Percentiles rank a stretch among this genome's conserved stretches.
Conservation (phyloP, 2,329 filamentous ascomycete species). For the Neurospora sp. region DNA sequence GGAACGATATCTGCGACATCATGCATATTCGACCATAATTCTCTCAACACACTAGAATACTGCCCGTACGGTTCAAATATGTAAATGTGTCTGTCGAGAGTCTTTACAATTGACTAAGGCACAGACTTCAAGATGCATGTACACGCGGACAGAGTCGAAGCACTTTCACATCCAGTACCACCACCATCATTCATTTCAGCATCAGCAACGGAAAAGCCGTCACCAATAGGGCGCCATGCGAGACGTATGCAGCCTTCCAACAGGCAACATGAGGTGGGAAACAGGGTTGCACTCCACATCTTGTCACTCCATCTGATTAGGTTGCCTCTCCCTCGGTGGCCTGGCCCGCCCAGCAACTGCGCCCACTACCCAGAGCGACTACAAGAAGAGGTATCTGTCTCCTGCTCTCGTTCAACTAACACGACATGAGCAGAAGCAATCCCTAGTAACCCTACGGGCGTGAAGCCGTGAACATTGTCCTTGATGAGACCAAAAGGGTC, state of each 20-base stretch:
- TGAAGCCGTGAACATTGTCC: neutral
- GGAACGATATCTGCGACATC: neutral
- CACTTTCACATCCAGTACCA: neutral
- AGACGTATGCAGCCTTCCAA: neutral
- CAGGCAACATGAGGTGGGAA: neutral
- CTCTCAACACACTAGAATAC: neutral
- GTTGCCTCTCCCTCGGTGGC: neutral
- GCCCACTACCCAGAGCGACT: neutral
- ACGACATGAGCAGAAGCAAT: neutral
- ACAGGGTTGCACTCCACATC: neutral
- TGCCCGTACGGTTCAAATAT: neutral
- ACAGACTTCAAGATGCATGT: neutral
- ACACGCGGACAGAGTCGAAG: neutral
- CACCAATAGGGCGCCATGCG: neutral
- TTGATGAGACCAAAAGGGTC: neutral
- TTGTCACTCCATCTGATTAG: neutral
- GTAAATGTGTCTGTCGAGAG: neutral
- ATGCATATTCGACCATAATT: neutral
- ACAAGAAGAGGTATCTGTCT: neutral
- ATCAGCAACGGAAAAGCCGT: neutral
- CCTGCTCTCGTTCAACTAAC: neutral
- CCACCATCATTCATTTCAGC: neutral
- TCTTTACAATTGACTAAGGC: neutral
- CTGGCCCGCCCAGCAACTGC: neutral
- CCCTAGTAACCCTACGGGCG: neutral